phyloP scores from a whole-genome alignment of 2,329 filamentous ascomycete species.

The Fusarium virguliforme region DNA sequence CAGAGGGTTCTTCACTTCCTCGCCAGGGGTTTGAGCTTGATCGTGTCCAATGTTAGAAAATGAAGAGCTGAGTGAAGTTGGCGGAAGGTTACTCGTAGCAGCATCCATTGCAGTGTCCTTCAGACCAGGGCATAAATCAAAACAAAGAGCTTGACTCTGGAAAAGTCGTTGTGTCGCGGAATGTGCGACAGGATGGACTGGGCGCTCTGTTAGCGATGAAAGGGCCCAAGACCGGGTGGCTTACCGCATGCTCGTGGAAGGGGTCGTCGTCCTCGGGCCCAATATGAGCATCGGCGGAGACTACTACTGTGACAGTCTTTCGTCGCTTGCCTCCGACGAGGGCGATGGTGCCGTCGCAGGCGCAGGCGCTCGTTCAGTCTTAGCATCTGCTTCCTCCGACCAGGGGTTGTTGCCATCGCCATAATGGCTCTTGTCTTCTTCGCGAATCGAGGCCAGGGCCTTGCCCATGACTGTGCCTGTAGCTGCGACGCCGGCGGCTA shows the following conservation, averaged over 20 bases:
- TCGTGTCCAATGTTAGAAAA: constrained; percentile 88
- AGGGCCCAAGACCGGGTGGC: constrained; percentile 55
- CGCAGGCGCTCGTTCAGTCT: constrained; percentile 63
- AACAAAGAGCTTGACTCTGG: constrained; percentile 84
- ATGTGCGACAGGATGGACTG: constrained; percentile 94
- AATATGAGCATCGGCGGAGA: constrained; percentile 81
- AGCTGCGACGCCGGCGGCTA: constrained; percentile 85
- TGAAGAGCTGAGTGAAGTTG: constrained; percentile 81
- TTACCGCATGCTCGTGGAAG: constrained; percentile 85
- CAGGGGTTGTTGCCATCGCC: constrained; percentile 91
- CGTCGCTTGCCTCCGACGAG: constrained; percentile 65
- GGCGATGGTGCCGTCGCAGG: constrained; percentile 51
- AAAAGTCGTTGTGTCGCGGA: constrained; percentile 81
- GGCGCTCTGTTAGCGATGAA: constrained; percentile 31
- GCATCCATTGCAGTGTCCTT: constrained; percentile 75
- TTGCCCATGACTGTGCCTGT: constrained; percentile 87
- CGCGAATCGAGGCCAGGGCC: constrained; percentile 85
- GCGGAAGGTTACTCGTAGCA: constrained; percentile 69
- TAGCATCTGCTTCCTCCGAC: constrained; percentile 89
- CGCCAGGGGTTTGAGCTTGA: constrained; percentile 78
- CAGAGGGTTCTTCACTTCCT: constrained; percentile 74
- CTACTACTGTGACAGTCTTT: constrained; percentile 89
- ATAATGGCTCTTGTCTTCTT: constrained; percentile 84
- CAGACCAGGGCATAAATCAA: constrained; percentile 87
- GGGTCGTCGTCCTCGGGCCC: constrained; percentile 73